A percentile compares a stretch with the other conserved stretches of the same genome.
phyloP scores from a whole-genome alignment of 2,329 filamentous ascomycete species.

The Elsinoe arachidis region DNA sequence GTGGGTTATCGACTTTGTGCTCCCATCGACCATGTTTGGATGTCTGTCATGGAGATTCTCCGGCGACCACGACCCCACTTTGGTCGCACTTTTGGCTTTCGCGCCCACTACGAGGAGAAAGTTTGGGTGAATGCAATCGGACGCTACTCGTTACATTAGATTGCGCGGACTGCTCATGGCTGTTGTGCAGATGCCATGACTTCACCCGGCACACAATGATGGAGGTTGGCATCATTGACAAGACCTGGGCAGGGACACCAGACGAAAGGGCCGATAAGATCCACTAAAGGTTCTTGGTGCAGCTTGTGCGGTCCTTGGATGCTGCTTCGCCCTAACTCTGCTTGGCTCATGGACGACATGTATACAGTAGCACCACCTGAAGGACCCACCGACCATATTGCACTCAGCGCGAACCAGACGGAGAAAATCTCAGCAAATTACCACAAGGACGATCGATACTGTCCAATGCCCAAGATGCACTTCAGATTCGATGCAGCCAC shows the following conservation, averaged over 20 bases:
- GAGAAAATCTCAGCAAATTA: not conserved
- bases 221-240: no score
- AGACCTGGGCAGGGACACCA: no score
- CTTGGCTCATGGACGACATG: not conserved
- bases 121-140: not conserved
- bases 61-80: not conserved
- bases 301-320: constrained; percentile 7
- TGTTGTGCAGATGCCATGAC: not conserved
- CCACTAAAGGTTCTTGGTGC: not conserved
- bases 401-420: not conserved
- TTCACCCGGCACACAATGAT: not conserved
- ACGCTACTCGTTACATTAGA: not conserved
- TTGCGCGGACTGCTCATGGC: not conserved
- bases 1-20: not conserved
- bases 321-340: not conserved
- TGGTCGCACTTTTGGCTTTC: not conserved
- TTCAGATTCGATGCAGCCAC: not conserved
- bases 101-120: not conserved
- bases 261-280: no score
- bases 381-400: no score
- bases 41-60: constrained; percentile 1
- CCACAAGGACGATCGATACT: not conserved
- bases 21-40: not conserved
- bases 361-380: no score
- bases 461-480: not conserved